Evolutionary conservation across 495 filamentous ascomycete genomes (phyloP), one percentile per base, ranked within the genome.

Genomic region (Penicillium argentinense): DNA sequence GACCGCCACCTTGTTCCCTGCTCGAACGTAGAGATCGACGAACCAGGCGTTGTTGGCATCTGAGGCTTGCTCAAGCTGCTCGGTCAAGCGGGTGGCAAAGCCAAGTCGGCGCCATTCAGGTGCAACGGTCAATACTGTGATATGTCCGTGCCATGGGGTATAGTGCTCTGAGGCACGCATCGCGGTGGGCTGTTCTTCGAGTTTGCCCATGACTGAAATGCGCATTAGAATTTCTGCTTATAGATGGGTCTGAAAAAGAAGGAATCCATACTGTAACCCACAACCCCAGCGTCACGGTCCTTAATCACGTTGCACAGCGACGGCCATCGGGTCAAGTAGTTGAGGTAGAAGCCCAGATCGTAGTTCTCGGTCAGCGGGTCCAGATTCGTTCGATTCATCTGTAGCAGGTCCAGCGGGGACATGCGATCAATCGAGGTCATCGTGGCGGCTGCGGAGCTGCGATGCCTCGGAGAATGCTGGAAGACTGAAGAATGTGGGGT

Each of bases 331-430:
- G 87, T 89, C 9, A 96, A 79, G 67, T 98, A 97, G 44, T 92
- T 87, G 27, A 96, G 78, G 72, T 98, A 98, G 76, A 97, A 98
- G 47, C 83, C 80, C 46, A 96, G 78, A 64, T 92, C 88, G 69
- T 97, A 98, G 52, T 93, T 98, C 68, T 98, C 93, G 14, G 93
- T 97, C 43, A 97, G 74, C 9, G 88, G 87, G 66, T 97, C 93
- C 29, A 97, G 87, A 61, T 91, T 91, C 27, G 83, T 83, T 25
- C 79, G 69, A 66, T 96, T 96, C 72, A 96, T 86, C 54, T 83
- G 82, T 47, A 95, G 82, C 45, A 98, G 69, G 70, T 91, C 88
- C 47, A 73, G 71, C 0, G 82, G 78, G 49, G 76, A 77, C 76
- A 89, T 87, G 49, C 83, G 85, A 18, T 84, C 81, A 48, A 89